Percentiles rank a stretch among this genome's conserved stretches.
These are phyloP conservation scores for Phyllosticta ampelicida DNA, from an alignment of 2,329 filamentous ascomycete genomes.

Conservation along the genomic window DNA sequence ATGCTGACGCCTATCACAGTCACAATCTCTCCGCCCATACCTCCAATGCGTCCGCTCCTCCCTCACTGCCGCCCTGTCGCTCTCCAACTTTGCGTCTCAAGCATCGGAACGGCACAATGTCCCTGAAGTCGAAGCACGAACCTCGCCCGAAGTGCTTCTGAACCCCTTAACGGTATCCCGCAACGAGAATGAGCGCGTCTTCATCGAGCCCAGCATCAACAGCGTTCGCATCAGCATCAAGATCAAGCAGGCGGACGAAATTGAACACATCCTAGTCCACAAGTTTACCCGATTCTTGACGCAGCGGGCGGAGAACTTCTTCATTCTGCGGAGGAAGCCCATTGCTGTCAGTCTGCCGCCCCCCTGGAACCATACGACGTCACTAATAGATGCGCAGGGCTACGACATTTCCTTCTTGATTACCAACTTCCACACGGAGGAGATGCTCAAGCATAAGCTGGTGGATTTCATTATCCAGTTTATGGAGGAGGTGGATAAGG, in stretches of 20 bases:
- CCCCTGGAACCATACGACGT: conserved; percentile 11
- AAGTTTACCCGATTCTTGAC: conserved; percentile 97
- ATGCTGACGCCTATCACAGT: conserved; percentile 42
- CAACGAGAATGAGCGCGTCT: conserved; percentile 93
- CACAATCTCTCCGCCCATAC: conserved; percentile 93
- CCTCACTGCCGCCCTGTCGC: conserved; percentile 82
- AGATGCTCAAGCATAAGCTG: conserved; percentile 97
- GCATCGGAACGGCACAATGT: conserved; percentile 96
- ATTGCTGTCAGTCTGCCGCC: conserved; percentile 56
- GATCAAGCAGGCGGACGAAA: conserved; percentile 99
- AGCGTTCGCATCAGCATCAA: conserved; percentile 94
- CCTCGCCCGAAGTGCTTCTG: conserved; percentile 85
- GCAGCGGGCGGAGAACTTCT: conserved; percentile 92
- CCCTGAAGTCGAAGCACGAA: conserved; percentile 87
- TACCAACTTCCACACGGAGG: conserved; percentile 96
- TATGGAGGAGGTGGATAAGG: conserved; percentile 99
- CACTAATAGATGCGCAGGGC: conserved; percentile 44
- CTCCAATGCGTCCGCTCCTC: conserved; percentile 92
- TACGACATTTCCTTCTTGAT: conserved; percentile 99
- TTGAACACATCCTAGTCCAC: conserved; percentile 94
- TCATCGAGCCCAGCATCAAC: conserved; percentile 96
- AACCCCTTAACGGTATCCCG: conserved; percentile 83
- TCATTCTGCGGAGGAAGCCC: conserved; percentile 88
- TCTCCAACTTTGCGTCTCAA: conserved; percentile 96
- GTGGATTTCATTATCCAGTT: conserved; percentile 99